Conservation (phyloP, 208 protist genomes). For the Wallacemonas collosoma region DNA sequence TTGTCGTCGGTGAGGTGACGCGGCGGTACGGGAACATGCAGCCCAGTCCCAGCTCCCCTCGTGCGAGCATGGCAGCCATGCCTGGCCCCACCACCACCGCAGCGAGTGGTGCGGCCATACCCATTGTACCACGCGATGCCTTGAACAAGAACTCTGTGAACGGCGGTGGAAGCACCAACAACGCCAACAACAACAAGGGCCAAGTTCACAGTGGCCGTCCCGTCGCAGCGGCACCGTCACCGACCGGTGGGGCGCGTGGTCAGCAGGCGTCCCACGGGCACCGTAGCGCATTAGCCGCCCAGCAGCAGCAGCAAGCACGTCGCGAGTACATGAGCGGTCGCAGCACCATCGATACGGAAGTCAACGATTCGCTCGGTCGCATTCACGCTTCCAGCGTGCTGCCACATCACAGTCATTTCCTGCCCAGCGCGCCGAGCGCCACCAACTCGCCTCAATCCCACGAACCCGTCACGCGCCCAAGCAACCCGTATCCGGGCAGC, state of each 20-base stretch:
- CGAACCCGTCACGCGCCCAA: slow-evolving; percentile 36
- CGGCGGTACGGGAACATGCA: slow-evolving; percentile 30
- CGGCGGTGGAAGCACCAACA: neutral
- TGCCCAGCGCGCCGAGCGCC: neutral
- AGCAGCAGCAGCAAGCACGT: slow-evolving; percentile 13
- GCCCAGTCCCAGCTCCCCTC: slow-evolving; percentile 26
- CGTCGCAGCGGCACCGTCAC: neutral
- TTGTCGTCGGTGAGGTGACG: slow-evolving; percentile 41
- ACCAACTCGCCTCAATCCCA: slow-evolving; percentile 18
- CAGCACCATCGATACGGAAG: slow-evolving; percentile 83
- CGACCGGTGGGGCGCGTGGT: slow-evolving; percentile 2
- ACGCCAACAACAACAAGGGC: neutral
- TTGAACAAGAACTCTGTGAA: neutral
- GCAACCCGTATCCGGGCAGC: slow-evolving; percentile 43
- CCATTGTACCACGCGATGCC: too few relatives aligned
- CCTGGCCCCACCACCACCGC: neutral
- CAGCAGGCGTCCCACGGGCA: neutral
- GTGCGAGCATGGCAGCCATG: neutral
- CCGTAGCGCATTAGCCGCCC: slow-evolving; percentile 13
- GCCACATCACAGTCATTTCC: slow-evolving; percentile 10
- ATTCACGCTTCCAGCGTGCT: slow-evolving; percentile 29
- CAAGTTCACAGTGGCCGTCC: neutral
- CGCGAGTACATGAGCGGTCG: slow-evolving; percentile 43
- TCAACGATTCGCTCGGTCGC: slow-evolving; percentile 67
- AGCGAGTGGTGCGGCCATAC: neutral